These are phyloP conservation scores for Brassica napus DNA, from an alignment of 345 rosid species.

Conservation along the genomic window DNA sequence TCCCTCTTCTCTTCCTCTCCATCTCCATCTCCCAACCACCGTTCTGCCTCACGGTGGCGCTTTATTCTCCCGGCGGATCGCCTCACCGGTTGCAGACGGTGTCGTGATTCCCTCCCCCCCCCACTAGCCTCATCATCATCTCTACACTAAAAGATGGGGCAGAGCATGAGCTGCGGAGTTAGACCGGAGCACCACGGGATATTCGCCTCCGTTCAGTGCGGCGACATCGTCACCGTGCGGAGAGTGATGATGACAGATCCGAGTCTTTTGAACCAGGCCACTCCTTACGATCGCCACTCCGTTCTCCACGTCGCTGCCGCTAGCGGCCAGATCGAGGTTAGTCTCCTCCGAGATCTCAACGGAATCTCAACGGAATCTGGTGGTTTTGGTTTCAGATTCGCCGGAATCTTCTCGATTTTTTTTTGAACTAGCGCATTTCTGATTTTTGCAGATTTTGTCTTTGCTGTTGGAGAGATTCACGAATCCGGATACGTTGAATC, in stretches of 20 bases:
- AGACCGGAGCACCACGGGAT: slow-evolving; percentile 69
- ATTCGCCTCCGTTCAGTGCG: slow-evolving; percentile 75
- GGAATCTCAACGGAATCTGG: background rate
- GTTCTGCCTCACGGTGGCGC: slow-evolving; percentile 48
- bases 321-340: slow-evolving; percentile 96
- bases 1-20: slow-evolving; percentile 36
- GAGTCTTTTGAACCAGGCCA: slow-evolving; percentile 50
- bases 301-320: slow-evolving; percentile 93
- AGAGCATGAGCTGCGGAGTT: slow-evolving; percentile 78
- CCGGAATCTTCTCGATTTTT: background rate
- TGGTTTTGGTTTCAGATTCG: slow-evolving; percentile 15
- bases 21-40: slow-evolving; percentile 30
- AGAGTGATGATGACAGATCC: slow-evolving; percentile 58
- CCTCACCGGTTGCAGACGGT: slow-evolving; percentile 54
- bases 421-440: background rate
- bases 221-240: slow-evolving; percentile 57
- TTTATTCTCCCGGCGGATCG: slow-evolving; percentile 34
- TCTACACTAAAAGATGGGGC: slow-evolving; percentile 63
- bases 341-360: slow-evolving; percentile 17
- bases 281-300: slow-evolving; percentile 85
- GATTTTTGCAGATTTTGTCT: slow-evolving; percentile 61
- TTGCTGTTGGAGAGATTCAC: slow-evolving; percentile 72
- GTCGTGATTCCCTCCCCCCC: slow-evolving; percentile 34
- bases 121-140: background rate
- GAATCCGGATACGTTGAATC: slow-evolving; percentile 83